Evolutionary conservation across 2,329 filamentous ascomycete genomes (phyloP).

Genomic region (Fusarium sp.): DNA sequence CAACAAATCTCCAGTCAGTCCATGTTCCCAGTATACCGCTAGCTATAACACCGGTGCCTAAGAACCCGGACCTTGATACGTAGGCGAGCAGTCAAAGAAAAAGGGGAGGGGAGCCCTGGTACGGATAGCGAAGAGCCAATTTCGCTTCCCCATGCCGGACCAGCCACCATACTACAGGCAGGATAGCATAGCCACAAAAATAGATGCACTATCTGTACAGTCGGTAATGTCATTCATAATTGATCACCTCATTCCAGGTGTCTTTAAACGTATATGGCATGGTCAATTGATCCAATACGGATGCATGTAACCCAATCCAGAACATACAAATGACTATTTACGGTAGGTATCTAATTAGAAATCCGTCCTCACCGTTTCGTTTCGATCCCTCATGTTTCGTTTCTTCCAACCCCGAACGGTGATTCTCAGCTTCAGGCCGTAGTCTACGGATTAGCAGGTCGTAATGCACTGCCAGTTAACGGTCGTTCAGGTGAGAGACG

Average conservation of each 20-base stretch:
- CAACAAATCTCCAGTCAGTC: not conserved
- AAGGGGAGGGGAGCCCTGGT: conserved; percentile 15
- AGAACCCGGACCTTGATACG: not conserved
- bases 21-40: not conserved
- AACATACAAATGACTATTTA: not conserved
- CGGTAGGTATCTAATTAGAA: not conserved
- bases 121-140: conserved; percentile 22
- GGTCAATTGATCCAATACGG: conserved; percentile 5
- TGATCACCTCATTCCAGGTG: conserved; percentile 1
- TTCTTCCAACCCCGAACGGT: conserved; percentile 13
- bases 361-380: conserved; percentile 31
- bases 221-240: not conserved
- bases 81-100: not conserved
- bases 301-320: conserved; percentile 13
- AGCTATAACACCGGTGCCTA: not conserved
- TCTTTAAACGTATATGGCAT: not conserved
- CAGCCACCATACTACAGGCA: conserved; percentile 30
- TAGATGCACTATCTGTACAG: not conserved
- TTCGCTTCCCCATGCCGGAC: conserved; percentile 40
- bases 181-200: conserved; percentile 21
- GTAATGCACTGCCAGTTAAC: not conserved
- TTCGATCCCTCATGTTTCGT: conserved; percentile 29
- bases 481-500: conserved; percentile 21
- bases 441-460: not conserved
- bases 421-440: conserved; percentile 36